Conservation (phyloP, 768 basidiomycete species). For the Phylloporus arenicola region DNA sequence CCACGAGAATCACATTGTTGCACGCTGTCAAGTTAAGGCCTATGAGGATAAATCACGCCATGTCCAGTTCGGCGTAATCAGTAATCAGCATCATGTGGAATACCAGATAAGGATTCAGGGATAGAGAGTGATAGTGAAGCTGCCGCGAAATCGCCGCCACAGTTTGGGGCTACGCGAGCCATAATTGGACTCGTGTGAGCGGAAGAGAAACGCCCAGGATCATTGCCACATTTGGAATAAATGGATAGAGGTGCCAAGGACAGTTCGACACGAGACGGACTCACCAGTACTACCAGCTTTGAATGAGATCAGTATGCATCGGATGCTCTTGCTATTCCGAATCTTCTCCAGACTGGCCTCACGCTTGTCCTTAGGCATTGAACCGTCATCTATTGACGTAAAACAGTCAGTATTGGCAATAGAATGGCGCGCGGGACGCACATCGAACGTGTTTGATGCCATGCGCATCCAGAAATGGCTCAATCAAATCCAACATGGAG, state of each 20-base stretch:
- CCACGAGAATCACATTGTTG: slow-evolving; percentile 90
- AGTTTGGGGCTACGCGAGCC: neutral
- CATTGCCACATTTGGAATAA: neutral
- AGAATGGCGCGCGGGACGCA: slow-evolving; percentile 24
- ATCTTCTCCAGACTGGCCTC: slow-evolving; percentile 73
- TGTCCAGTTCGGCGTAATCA: slow-evolving; percentile 9
- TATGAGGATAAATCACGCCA: slow-evolving; percentile 20
- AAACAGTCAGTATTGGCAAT: slow-evolving; percentile 4
- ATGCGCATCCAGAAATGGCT: slow-evolving; percentile 71
- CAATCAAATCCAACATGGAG: slow-evolving; percentile 76
- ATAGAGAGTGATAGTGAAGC: neutral
- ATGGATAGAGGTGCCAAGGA: neutral
- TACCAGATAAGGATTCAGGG: neutral
- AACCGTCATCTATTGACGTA: slow-evolving; percentile 69
- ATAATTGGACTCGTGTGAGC: neutral
- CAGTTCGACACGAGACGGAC: slow-evolving; percentile 15
- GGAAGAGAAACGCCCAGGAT: neutral
- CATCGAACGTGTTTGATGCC: slow-evolving; percentile 79
- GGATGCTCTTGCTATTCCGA: slow-evolving; percentile 47
- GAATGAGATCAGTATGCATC: slow-evolving; percentile 91
- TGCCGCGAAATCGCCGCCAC: neutral
- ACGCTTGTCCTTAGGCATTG: slow-evolving; percentile 72
- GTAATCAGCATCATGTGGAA: neutral
- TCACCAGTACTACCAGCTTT: slow-evolving; percentile 91
- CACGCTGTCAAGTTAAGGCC: slow-evolving; percentile 90